Base-by-base conservation (phyloP, 2,329 filamentous ascomycete genomes). In the Aureobasidium leucospermi region DNA sequence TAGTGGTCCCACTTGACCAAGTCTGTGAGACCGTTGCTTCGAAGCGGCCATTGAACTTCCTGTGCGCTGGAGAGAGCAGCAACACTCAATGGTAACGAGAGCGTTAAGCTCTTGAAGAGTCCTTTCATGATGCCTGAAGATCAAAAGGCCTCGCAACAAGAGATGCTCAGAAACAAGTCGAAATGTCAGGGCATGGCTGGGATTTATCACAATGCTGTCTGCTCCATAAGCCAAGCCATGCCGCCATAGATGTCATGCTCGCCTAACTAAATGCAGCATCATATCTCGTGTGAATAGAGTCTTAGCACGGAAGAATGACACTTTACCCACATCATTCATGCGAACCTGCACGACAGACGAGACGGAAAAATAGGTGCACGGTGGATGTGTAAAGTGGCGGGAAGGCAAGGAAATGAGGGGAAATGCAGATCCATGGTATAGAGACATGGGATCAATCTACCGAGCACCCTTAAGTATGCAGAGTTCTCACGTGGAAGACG, bases 1-100 rank as follows among this genome's bases (percentile, higher is more conserved):
- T 79, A 81, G 60, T 80, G 75, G 61, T 82, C 79, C 80, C 79
- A 81, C 68, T 80, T 71, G 1, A 82, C 79, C 28, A 76, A 70
- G 6, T 75, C 66, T 60, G 74, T 81, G 11, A 52, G 28, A 7
- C 60, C 60, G 16, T 61, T 51, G 38, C 47, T 58, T 43, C 32
- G 31, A 6, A 61, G 46, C 3, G 60, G 53, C 60, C 60, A 61
- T 51, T 61, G 60, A 16, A 38, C 34, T 31, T 61, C 52, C 10
- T 48, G 43, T 15, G 52, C 53, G 4, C n/a, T 47, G 32, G 59
- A 39, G 9, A 56, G 34, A 13, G 53, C 41, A 34, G 49, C 38
- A 34, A 60, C 42, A 16, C 29, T 11, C 31, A 60, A 32, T 31
- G 47, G 42, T 19, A 47, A n/a, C 6, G 42, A 34, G 15, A 60